These are phyloP conservation scores for Parathielavia appendiculata DNA, from an alignment of 495 filamentous ascomycete genomes.

Conservation along the genomic window DNA sequence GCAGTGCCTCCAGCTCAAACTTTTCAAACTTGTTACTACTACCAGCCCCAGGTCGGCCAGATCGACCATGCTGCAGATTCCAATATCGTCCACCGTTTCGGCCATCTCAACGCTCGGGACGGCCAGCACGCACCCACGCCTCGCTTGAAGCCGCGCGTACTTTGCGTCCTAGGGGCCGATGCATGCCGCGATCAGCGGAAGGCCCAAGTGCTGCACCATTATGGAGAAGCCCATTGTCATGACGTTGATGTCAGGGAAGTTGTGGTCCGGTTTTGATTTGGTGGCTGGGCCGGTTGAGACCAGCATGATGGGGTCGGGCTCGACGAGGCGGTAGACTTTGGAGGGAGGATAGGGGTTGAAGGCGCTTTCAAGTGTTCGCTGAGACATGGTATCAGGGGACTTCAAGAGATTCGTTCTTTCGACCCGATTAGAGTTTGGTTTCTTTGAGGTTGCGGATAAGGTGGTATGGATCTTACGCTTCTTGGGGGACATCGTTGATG, in stretches of 20 bases:
- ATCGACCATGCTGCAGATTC: background rate
- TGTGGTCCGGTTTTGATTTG: no score
- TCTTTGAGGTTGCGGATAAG: background rate
- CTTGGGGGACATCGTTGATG: background rate
- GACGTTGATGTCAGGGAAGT: background rate
- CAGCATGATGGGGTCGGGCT: background rate
- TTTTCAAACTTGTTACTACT: background rate
- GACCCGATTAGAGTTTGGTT: background rate
- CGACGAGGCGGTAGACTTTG: background rate
- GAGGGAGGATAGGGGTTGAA: background rate
- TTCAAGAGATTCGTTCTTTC: background rate
- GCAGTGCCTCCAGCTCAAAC: background rate
- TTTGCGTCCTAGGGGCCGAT: background rate
- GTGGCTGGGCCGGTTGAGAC: background rate
- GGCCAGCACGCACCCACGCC: background rate
- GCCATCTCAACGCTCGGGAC: background rate
- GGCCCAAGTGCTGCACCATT: background rate
- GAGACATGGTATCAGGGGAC: background rate
- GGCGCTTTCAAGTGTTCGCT: background rate
- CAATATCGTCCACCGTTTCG: background rate
- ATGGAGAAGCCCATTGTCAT: background rate
- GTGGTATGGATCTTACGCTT: background rate
- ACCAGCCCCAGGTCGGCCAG: no score
- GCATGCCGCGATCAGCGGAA: background rate
- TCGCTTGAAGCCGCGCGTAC: background rate